Evolutionary conservation across 345 rosid species (phyloP).

Genomic region (Corchorus capsularis): DNA sequence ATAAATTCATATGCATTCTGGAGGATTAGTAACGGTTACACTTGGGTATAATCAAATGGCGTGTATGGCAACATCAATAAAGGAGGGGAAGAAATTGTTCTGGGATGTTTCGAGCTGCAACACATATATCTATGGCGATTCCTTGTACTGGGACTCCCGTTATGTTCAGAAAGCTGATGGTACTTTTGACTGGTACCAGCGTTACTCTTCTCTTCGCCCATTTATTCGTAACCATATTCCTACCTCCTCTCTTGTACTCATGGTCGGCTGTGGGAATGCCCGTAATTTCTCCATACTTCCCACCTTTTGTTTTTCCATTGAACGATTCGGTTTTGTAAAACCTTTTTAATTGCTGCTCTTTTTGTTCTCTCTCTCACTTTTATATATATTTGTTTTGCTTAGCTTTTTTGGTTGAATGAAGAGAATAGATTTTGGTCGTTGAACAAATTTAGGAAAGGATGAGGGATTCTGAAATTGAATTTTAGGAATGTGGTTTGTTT

Average conservation of each 20-base stretch:
- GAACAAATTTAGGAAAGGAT: background rate
- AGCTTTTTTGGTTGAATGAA: background rate
- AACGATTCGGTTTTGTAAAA: background rate
- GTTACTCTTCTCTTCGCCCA: slow-evolving; percentile 91
- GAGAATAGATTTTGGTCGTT: background rate
- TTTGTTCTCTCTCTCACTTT: background rate
- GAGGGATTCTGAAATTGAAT: background rate
- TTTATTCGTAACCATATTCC: slow-evolving; percentile 67
- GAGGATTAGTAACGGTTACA: no score
- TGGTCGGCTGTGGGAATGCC: slow-evolving; percentile 99
- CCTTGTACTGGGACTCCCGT: slow-evolving; percentile 87
- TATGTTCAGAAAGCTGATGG: slow-evolving; percentile 70
- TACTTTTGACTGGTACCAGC: slow-evolving; percentile 95
- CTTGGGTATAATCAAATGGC: no score
- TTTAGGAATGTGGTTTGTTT: background rate
- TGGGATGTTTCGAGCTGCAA: slow-evolving; percentile 80
- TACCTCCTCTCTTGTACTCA: slow-evolving; percentile 72
- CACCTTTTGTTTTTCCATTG: no score
- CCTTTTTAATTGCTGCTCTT: background rate
- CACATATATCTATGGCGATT: slow-evolving; percentile 91
- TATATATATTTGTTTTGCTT: background rate
- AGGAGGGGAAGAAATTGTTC: slow-evolving; percentile 40
- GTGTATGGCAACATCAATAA: background rate
- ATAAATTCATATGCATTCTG: no score
- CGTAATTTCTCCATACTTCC: slow-evolving; percentile 42